Base-by-base conservation (phyloP, 345 rosid genomes). In the Nasturtium officinale region DNA sequence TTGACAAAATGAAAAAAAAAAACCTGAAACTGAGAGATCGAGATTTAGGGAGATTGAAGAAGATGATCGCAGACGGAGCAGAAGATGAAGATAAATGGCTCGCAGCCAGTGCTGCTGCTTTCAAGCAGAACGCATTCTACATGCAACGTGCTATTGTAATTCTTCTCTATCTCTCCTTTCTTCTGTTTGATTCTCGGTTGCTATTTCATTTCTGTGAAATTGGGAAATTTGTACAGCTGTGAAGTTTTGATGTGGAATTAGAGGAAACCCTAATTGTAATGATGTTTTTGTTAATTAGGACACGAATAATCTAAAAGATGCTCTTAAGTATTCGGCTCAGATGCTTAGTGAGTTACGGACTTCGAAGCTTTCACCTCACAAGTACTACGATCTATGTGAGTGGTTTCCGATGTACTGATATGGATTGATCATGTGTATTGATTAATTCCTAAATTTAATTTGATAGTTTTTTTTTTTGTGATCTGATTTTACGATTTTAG, bases 71-170 rank as follows among this genome's bases (percentile, higher is more conserved):
- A 11, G 90, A 86, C 72, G 98, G 89, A 60, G 86, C 81, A n/a
- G 98, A 91, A 64, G 96, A 89, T 76, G 98, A 91, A 79, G 99
- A 95, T 63, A 95, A 91, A 74, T 95, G 98, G 99, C 92, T 95
- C 76, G 86, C 98, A 37, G 96, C 98, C 7, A 89, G 94, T 47
- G 85, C 90, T 72, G 90, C 96, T 45, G 97, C 94, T 78, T 96
- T 95, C 71, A 97, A 95, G 72, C 99, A 95, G 78, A 95, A 92
- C 82, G 96, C 99, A 63, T 95, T 90, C 75, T 84, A 82, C 87
- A 95, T 95, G 98, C 97, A 95, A 73, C 99, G 99, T 64, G 98
- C 99, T 71, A 74, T 91, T 92, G 99, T 95, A 89, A 82, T 38
- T 52, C 77, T 25, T 12, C 50, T 10, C 30, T 52, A 5, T 13